Conservation (phyloP, 2,329 filamentous ascomycete genomes). For the Periconia digitata region DNA sequence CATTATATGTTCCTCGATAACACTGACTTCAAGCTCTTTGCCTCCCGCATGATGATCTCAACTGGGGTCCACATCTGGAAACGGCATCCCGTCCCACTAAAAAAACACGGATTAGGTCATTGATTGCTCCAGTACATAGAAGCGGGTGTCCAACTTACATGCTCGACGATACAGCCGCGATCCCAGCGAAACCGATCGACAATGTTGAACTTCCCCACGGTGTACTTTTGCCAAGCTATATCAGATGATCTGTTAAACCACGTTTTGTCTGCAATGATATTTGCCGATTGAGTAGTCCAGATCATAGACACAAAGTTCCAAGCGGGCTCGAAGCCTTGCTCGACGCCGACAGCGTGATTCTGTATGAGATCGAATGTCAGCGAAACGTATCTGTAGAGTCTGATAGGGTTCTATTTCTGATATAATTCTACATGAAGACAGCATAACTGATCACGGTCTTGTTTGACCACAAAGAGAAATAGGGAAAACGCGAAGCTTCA, state of each 20-base stretch:
- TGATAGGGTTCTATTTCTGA: too few relatives aligned
- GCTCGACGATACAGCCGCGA: conserved; percentile 4
- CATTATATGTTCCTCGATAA: too few relatives aligned
- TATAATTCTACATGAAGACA: too few relatives aligned
- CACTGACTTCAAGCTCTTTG: too few relatives aligned
- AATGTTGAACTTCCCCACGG: background rate
- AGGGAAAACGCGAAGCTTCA: background rate
- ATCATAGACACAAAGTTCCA: background rate
- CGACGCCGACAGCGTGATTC: background rate
- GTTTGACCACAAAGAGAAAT: too few relatives aligned
- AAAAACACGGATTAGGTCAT: background rate
- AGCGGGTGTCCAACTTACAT: background rate
- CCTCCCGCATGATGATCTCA: too few relatives aligned
- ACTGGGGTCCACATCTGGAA: too few relatives aligned
- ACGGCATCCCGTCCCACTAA: background rate
- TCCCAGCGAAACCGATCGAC: conserved; percentile 5
- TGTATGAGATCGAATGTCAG: background rate
- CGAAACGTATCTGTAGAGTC: too few relatives aligned
- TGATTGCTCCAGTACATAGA: too few relatives aligned
- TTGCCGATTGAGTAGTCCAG: background rate
- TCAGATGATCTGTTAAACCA: too few relatives aligned
- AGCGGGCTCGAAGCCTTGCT: background rate
- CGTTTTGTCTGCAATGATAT: background rate
- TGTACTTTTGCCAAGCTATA: background rate
- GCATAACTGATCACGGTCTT: too few relatives aligned